Conservation (phyloP, 2,329 filamentous ascomycete species). For the Plectosphaerella plurivora region DNA sequence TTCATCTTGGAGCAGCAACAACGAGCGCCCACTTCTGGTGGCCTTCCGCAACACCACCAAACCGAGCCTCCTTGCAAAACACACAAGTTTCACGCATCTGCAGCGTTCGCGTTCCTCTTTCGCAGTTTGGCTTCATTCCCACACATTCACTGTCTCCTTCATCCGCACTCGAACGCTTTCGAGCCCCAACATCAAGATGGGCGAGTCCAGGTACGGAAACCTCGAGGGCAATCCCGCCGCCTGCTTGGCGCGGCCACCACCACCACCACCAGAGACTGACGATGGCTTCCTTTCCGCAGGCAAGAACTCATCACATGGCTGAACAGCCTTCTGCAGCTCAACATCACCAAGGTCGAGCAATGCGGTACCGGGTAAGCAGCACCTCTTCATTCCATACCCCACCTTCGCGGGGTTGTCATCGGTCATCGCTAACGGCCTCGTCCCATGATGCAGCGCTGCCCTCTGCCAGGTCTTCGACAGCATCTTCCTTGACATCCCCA, state of each 20-base stretch:
- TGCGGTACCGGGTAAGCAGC: conserved; percentile 85
- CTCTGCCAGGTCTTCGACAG: conserved; percentile 98
- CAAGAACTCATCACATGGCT: conserved; percentile 96
- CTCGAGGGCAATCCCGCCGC: conserved; percentile 9
- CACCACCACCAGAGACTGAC: background rate
- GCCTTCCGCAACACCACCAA: background rate
- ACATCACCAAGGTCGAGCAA: conserved; percentile 98
- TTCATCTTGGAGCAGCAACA: background rate
- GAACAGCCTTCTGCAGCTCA: conserved; percentile 95
- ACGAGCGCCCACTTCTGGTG: background rate
- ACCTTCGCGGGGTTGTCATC: background rate
- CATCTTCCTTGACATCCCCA: conserved; percentile 93
- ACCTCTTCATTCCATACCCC: conserved; percentile 25
- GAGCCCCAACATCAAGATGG: conserved; percentile 40
- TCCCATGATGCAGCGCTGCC: conserved; percentile 61
- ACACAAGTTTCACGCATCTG: background rate
- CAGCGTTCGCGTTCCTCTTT: conserved; percentile 4
- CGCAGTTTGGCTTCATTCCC: conserved; percentile 7
- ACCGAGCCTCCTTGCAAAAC: background rate
- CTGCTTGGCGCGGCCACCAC: too few species aligned
- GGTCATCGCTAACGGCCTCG: background rate
- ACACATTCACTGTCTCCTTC: background rate
- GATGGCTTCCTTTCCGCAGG: conserved; percentile 45
- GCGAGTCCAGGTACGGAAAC: conserved; percentile 53
- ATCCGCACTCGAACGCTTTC: background rate